phyloP scores from a whole-genome alignment of 2,329 filamentous ascomycete species.

The Tolypocladium capitatum region DNA sequence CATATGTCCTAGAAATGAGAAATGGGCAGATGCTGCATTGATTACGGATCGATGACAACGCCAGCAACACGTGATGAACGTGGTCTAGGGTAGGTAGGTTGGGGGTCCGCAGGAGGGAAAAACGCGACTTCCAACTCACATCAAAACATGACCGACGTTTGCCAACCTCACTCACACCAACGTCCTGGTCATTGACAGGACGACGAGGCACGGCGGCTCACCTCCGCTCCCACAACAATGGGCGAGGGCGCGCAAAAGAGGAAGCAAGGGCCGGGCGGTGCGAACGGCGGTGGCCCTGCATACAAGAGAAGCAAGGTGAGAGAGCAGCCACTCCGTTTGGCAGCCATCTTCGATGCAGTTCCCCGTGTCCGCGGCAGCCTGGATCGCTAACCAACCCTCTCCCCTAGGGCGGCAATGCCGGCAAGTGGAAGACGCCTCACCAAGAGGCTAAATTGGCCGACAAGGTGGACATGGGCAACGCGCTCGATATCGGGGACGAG shows the following conservation, averaged over 20 bases:
- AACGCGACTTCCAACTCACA: neutral
- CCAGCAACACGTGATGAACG: neutral
- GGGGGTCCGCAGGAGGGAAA: neutral
- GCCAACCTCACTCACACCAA: neutral
- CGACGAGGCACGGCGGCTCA: neutral
- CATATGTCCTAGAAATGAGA: neutral
- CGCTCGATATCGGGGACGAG: conserved; percentile 52
- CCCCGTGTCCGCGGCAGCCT: neutral
- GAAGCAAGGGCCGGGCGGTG: conserved; percentile 18
- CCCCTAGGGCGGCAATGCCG: conserved; percentile 34
- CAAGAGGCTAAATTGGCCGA: conserved; percentile 36
- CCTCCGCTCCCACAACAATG: conserved; percentile 10
- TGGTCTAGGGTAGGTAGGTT: neutral
- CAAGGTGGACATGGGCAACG: conserved; percentile 26
- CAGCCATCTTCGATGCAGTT: neutral
- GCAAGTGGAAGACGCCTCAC: conserved; percentile 49
- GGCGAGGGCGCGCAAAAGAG: conserved; percentile 19
- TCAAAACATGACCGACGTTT: neutral
- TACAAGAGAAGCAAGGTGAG: conserved; percentile 29
- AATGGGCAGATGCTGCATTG: neutral
- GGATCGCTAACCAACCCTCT: neutral
- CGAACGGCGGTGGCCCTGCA: conserved; percentile 11
- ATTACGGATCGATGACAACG: neutral
- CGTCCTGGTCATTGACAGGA: neutral
- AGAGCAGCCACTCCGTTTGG: neutral